Evolutionary conservation across 2,329 filamentous ascomycete genomes (phyloP).

Genomic region (Karstenula rhodostoma): DNA sequence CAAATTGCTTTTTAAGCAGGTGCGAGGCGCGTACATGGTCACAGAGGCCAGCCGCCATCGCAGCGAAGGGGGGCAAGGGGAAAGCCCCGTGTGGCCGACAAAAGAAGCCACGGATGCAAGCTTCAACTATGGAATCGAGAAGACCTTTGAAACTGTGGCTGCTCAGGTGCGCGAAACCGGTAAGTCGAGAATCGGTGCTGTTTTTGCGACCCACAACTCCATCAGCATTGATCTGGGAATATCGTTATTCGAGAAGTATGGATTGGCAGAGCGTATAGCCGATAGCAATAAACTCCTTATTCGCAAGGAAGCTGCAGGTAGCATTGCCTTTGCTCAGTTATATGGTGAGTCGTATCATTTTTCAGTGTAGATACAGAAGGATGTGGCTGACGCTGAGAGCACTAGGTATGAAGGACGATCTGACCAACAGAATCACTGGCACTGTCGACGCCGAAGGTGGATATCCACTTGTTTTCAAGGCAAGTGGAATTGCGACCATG

Average conservation of each 20-base stretch:
- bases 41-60: background rate
- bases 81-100: background rate
- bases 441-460: background rate
- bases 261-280: background rate
- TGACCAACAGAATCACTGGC: background rate
- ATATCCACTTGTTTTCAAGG: background rate
- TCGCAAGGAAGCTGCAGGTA: background rate
- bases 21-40: background rate
- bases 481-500: background rate
- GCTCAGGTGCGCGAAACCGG: background rate
- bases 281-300: background rate
- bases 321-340: background rate
- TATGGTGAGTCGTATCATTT: background rate
- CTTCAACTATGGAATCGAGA: background rate
- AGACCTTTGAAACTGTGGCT: background rate
- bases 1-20: background rate
- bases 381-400: background rate
- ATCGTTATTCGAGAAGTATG: background rate
- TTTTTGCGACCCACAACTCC: background rate
- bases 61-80: background rate
- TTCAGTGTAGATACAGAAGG: background rate
- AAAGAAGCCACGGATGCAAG: background rate
- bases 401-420: background rate
- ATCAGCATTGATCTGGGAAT: background rate
- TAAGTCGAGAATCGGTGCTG: background rate